Percentiles rank a stretch among this genome's conserved stretches.
These are phyloP conservation scores for Ophiostoma tasmaniense DNA, from an alignment of 2,329 filamentous ascomycete species.

Conservation along the genomic window DNA sequence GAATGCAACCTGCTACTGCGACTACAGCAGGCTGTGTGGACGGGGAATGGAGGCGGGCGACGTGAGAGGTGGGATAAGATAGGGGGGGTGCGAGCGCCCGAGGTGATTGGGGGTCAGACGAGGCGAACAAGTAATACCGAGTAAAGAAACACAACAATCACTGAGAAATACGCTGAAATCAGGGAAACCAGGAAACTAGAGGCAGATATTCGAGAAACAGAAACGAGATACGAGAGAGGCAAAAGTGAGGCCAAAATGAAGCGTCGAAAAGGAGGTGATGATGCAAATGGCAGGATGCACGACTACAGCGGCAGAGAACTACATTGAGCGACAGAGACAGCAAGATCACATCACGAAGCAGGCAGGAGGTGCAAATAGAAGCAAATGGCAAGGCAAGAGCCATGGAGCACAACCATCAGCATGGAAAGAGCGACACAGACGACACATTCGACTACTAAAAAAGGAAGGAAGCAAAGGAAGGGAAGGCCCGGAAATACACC, in stretches of 20 bases:
- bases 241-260: neutral
- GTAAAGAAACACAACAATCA: neutral
- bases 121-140: neutral
- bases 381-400: neutral
- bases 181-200: neutral
- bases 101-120: neutral
- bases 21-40: conserved; percentile 5
- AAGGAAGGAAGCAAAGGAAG: neutral
- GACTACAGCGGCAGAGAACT: neutral
- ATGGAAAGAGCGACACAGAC: neutral
- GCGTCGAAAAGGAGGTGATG: neutral
- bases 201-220: neutral
- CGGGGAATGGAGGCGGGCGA: neutral
- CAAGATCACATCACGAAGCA: neutral
- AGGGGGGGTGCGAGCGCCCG: conserved; percentile 1
- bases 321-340: neutral
- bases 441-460: neutral
- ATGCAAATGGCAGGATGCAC: neutral
- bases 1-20: conserved; percentile 2
- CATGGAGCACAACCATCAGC: neutral
- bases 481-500: neutral
- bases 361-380: neutral
- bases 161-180: neutral
- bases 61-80: conserved; percentile 4
- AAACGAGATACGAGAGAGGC: neutral